Evolutionary conservation across 331 rosid genomes (phyloP).

Genomic region (Pyracantha coccinea): DNA sequence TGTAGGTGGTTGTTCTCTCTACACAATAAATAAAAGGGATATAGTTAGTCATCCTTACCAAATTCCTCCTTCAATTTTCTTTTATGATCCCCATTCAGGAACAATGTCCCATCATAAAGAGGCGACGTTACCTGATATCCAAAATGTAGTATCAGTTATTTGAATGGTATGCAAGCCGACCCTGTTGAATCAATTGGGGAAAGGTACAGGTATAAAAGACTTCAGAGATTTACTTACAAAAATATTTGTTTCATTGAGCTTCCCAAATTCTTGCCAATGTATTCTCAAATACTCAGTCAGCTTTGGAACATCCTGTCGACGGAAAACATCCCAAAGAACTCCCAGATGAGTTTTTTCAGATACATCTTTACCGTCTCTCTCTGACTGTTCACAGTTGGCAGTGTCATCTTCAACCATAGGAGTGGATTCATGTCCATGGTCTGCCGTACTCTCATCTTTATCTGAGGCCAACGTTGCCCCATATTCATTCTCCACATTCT

Average conservation of each 20-base stretch:
- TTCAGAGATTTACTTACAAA: slow-evolving; percentile 36
- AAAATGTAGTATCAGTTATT: slow-evolving; percentile 20
- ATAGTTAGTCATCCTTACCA: slow-evolving; percentile 39
- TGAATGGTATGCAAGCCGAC: slow-evolving; percentile 18
- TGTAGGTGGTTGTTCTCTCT: not conserved
- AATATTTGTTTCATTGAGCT: slow-evolving; percentile 30
- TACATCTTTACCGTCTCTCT: slow-evolving; percentile 31
- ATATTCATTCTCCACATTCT: slow-evolving; percentile 24
- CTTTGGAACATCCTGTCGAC: slow-evolving; percentile 64
- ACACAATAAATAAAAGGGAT: slow-evolving; percentile 3
- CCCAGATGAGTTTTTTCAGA: slow-evolving; percentile 40
- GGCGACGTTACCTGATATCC: slow-evolving; percentile 54
- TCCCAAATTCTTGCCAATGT: slow-evolving; percentile 53
- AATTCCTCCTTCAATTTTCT: slow-evolving; percentile 79
- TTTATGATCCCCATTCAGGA: slow-evolving; percentile 68
- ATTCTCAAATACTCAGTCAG: slow-evolving; percentile 63
- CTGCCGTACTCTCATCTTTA: slow-evolving; percentile 28
- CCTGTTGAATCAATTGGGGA: not conserved
- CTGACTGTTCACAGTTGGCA: slow-evolving; percentile 28
- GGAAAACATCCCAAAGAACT: slow-evolving; percentile 88
- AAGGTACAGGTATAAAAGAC: not conserved
- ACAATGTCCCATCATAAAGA: slow-evolving; percentile 64
- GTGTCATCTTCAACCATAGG: slow-evolving; percentile 27
- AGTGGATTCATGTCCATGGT: slow-evolving; percentile 32
- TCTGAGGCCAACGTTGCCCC: slow-evolving; percentile 36